Base-by-base conservation (phyloP, 768 basidiomycete species). In the Boletus bicolor region DNA sequence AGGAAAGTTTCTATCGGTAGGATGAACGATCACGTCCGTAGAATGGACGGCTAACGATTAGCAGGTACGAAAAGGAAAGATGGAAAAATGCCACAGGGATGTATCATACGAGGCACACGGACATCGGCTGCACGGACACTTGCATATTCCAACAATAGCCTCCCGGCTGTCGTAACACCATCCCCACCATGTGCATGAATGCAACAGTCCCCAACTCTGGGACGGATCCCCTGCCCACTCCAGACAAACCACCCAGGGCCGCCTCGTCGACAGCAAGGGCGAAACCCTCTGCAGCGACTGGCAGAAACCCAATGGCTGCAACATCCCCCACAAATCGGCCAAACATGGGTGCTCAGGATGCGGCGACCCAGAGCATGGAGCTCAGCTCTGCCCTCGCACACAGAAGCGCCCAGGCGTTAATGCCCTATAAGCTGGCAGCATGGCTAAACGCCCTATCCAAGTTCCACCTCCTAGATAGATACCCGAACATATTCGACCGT, bases 201-300 rank as follows among this genome's bases (percentile, higher is more conserved):
- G 47, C 26, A 38, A 49, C 26, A 26, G 8, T 15, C 15, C 21
- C 14, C 37, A 8, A 10, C 15, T 38, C 0, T 49, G 47, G 47
- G 24, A 38, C 9, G 36, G 17, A 0, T 7, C 10, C 2, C n/a
- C 11, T 0, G 7, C 28, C 3, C 7, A 19, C 7, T 17, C 10
- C 3, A 1, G n/a, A 2, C 3, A 14, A 4, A 7, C 36, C 2
- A 28, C 36, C 5, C 10, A 37, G 1, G 36, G 48, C 0, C 1
- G 15, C 3, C 11, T 43, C 6, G 4, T 43, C 2, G 24, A 43
- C 3, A 4, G 5, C 24, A 21, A 7, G 7, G 21, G 24, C 0
- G 2, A 6, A 0, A 3, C 10, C 12, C 2, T 26, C 0, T 43
- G 42, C 12, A 24, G 12, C 1, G 42, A 43, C 7, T 26, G 42